phyloP scores from a whole-genome alignment of 75 land plant species.

The Gnetum montanum region DNA sequence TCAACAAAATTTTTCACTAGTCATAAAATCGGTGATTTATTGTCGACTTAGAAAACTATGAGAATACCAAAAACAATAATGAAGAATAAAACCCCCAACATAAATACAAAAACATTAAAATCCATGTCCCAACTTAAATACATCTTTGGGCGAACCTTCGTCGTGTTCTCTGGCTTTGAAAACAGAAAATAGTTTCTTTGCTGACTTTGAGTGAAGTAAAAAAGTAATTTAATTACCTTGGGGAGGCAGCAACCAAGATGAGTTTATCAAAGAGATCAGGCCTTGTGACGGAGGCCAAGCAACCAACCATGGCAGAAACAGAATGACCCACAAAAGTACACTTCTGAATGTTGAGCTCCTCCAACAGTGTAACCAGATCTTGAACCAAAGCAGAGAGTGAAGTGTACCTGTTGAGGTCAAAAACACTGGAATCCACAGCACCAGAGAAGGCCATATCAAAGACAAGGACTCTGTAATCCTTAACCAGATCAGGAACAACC shows the following conservation, averaged over 20 bases:
- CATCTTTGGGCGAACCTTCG: too few relatives aligned
- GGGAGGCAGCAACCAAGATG: constrained; percentile 13
- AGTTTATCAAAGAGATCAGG: constrained; percentile 22
- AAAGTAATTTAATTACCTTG: constrained; percentile 13
- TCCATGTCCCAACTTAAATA: too few relatives aligned
- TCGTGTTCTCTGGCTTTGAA: too few relatives aligned
- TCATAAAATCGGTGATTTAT: too few relatives aligned
- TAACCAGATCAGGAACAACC: constrained; percentile 18
- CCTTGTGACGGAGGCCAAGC: constrained; percentile 9
- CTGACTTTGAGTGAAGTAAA: too few relatives aligned
- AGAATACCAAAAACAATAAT: too few relatives aligned
- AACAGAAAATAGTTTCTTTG: too few relatives aligned
- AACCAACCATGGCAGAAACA: constrained; percentile 25
- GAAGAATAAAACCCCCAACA: too few relatives aligned
- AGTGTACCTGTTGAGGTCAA: constrained; percentile 14
- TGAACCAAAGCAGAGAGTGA: constrained; percentile 19
- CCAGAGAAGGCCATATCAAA: constrained; percentile 20
- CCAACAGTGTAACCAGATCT: constrained; percentile 16
- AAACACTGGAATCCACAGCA: constrained; percentile 11
- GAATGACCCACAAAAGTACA: constrained; percentile 25
- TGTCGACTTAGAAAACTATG: too few relatives aligned
- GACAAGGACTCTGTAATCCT: constrained; percentile 12
- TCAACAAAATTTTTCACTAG: too few relatives aligned
- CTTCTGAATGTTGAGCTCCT: constrained; percentile 11
- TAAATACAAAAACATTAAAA: too few relatives aligned